Conservation (phyloP, 106 monocot species). For the Acanthochlamys bracteata region DNA sequence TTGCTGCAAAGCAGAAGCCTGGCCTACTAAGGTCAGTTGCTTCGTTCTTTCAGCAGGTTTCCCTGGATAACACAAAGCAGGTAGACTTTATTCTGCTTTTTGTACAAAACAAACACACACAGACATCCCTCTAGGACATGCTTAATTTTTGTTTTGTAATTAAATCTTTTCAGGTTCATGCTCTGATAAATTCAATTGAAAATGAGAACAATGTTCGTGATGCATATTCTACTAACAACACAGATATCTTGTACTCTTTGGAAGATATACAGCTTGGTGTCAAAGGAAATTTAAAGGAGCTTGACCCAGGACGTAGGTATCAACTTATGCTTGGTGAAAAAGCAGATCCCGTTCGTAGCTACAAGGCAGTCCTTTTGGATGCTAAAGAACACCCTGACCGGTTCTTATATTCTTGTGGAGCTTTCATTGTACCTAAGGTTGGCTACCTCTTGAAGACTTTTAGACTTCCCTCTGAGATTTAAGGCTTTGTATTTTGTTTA, state of each 20-base stretch:
- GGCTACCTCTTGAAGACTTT: not conserved
- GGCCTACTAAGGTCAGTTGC: conserved; percentile 27
- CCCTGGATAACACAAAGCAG: conserved; percentile 40
- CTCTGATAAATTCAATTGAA: conserved; percentile 44
- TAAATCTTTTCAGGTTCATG: conserved; percentile 27
- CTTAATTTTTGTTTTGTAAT: too few relatives aligned
- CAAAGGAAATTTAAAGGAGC: conserved; percentile 50
- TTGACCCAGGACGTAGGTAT: conserved; percentile 56
- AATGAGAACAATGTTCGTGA: conserved; percentile 66
- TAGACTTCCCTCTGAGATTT: not conserved
- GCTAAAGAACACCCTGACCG: conserved; percentile 32
- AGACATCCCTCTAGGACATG: too few relatives aligned
- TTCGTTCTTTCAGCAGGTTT: conserved; percentile 36
- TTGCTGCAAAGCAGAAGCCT: conserved; percentile 42
- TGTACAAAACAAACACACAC: too few relatives aligned
- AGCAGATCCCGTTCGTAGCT: conserved; percentile 51
- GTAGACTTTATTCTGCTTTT: conserved; percentile 17
- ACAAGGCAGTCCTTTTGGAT: conserved; percentile 74
- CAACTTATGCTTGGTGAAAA: conserved; percentile 65
- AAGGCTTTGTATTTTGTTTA: too few relatives aligned
- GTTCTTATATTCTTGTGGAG: conserved; percentile 65
- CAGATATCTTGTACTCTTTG: conserved; percentile 48
- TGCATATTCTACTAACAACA: conserved; percentile 31
- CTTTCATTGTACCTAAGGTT: conserved; percentile 94
- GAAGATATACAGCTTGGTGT: conserved; percentile 68